Conservation (phyloP, 495 filamentous ascomycete genomes). For the Tuber magnatum region DNA sequence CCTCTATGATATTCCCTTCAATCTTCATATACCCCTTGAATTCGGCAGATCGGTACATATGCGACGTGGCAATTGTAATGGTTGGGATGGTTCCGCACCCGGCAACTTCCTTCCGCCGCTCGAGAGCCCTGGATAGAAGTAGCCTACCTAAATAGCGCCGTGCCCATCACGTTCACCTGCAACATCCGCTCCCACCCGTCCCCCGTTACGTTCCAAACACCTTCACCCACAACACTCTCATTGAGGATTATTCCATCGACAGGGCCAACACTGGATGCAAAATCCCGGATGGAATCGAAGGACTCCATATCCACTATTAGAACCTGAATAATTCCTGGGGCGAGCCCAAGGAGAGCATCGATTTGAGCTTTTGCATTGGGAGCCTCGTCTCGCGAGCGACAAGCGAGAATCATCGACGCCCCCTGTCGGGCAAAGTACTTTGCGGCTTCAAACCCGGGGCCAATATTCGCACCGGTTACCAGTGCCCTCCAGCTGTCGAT, state of each 20-base stretch:
- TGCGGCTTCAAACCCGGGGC: conserved; percentile 48
- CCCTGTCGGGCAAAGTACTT: conserved; percentile 44
- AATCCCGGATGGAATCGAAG: conserved; percentile 45
- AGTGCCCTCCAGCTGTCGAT: conserved; percentile 46
- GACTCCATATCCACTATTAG: conserved; percentile 54
- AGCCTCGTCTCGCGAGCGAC: conserved; percentile 45
- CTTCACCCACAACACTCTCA: conserved; percentile 41
- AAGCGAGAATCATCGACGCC: conserved; percentile 47
- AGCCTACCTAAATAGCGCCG: conserved; percentile 48
- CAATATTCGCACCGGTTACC: conserved; percentile 50
- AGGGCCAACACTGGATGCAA: conserved; percentile 43
- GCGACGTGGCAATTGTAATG: conserved; percentile 19
- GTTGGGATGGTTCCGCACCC: neutral
- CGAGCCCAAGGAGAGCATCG: conserved; percentile 40
- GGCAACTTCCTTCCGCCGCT: neutral
- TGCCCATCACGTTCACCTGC: conserved; percentile 57
- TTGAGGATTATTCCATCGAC: conserved; percentile 49
- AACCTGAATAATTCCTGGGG: conserved; percentile 45
- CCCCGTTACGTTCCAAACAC: conserved; percentile 14
- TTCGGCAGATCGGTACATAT: conserved; percentile 25
- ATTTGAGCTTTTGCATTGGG: conserved; percentile 45
- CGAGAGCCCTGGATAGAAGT: conserved; percentile 1
- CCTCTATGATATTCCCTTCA: conserved; percentile 40
- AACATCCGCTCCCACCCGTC: conserved; percentile 53
- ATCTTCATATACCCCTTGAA: conserved; percentile 42